Evolutionary conservation across 495 filamentous ascomycete genomes (phyloP), one percentile per base, ranked within the genome.

Genomic region (Haplographium delicatum): DNA sequence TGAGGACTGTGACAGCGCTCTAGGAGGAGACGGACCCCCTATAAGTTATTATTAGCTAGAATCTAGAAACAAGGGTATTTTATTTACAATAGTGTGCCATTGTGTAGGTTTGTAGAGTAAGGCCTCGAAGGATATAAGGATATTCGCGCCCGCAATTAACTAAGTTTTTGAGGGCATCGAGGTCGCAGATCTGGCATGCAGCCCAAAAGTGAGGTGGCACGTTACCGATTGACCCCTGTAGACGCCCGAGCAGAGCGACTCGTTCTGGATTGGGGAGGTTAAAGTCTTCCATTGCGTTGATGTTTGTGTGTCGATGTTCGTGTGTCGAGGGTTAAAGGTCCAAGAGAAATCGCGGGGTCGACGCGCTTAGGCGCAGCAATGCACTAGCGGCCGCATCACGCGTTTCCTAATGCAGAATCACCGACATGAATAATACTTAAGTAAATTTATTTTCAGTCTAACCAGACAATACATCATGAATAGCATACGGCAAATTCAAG

Each of bases 401-500:
- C n/a, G n/a, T n/a, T n/a, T n/a, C n/a, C n/a, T n/a, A n/a, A n/a
- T n/a, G n/a, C n/a, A n/a, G n/a, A n/a, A n/a, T n/a, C n/a, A n/a
- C n/a, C n/a, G n/a, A n/a, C n/a, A n/a, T n/a, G n/a, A n/a, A n/a
- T n/a, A n/a, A n/a, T n/a, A n/a, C n/a, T n/a, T n/a, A n/a, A n/a
- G n/a, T n/a, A n/a, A n/a, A n/a, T n/a, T n/a, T n/a, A n/a, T n/a
- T n/a, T n/a, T n/a, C n/a, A n/a, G n/a, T n/a, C n/a, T n/a, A n/a
- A n/a, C n/a, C n/a, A n/a, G n/a, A 44, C 40, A 42, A 42, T 22
- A 20, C 48, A 68, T 37, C 27, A 98, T 98, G 93, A 96, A 97
- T 66, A 81, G 83, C 57, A 91, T 98, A 58, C 87, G 89, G 58
- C 82, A 88, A 55, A 88, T 96, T 55, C 86, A 95, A 67, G 80